Evolutionary conservation across 2,329 filamentous ascomycete genomes (phyloP).

Genomic region (Sclerotinia subarctica): DNA sequence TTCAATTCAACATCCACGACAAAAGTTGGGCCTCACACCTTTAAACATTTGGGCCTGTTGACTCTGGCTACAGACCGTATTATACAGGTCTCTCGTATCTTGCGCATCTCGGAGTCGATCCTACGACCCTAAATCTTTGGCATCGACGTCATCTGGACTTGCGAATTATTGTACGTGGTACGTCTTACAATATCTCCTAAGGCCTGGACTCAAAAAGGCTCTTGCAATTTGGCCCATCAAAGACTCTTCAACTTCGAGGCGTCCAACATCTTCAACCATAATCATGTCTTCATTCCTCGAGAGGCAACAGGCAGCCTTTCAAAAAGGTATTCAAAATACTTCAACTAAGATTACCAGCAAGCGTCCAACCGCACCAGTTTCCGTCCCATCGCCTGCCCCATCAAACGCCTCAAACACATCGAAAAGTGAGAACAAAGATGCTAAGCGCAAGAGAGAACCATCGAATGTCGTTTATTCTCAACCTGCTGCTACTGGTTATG

Average conservation of each 20-base stretch:
- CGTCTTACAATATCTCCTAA: background rate
- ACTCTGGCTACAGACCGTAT: background rate
- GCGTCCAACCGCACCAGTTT: slow-evolving; percentile 49
- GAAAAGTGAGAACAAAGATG: slow-evolving; percentile 55
- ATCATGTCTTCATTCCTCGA: slow-evolving; percentile 62
- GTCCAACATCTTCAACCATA: slow-evolving; percentile 23
- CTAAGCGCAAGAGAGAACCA: slow-evolving; percentile 56
- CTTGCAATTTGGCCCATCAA: background rate
- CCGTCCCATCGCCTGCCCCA: slow-evolving; percentile 61
- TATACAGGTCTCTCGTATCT: background rate
- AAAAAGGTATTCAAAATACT: slow-evolving; percentile 59
- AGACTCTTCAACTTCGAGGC: background rate
- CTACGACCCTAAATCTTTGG: background rate
- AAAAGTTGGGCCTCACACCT: background rate
- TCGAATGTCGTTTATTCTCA: slow-evolving; percentile 68
- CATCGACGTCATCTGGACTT: slow-evolving; percentile 11
- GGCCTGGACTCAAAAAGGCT: background rate
- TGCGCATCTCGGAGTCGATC: background rate
- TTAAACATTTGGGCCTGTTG: background rate
- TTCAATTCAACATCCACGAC: background rate
- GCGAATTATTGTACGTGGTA: background rate
- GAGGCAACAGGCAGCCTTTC: slow-evolving; percentile 61
- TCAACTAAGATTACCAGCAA: slow-evolving; percentile 58
- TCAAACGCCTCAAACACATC: slow-evolving; percentile 54
- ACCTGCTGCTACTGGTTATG: slow-evolving; percentile 71